A percentile compares a stretch with the other conserved stretches of the same genome.
Evolutionary conservation across 2,329 filamentous ascomycete genomes (phyloP).

Genomic region (Trichoderma atroviride): DNA sequence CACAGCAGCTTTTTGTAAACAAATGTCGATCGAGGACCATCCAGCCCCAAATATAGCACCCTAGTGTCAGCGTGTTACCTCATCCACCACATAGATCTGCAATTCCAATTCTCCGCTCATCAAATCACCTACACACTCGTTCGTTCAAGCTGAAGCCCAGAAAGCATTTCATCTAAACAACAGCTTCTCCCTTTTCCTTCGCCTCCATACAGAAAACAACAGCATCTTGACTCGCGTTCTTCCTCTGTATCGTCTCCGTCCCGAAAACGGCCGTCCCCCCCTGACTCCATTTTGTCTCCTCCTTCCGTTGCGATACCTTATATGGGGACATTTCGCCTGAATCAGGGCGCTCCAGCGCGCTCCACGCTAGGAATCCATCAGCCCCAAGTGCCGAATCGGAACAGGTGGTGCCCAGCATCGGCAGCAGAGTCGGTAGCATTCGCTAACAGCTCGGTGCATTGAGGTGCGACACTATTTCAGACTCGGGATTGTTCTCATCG

Average conservation of each 20-base stretch:
- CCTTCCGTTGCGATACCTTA: not conserved
- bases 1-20: not conserved
- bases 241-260: not conserved
- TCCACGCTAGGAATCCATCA: constrained; percentile 15
- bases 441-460: constrained; percentile 6
- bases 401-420: constrained; percentile 1
- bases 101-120: not conserved
- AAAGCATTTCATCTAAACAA: not conserved
- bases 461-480: not conserved
- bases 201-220: not conserved
- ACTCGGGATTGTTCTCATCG: not conserved
- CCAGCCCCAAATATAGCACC: not conserved
- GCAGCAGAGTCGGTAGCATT: not conserved
- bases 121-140: not conserved
- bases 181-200: not conserved
- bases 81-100: not conserved
- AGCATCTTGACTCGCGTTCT: not conserved
- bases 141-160: not conserved
- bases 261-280: constrained; percentile 15
- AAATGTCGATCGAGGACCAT: not conserved
- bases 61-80: not conserved
- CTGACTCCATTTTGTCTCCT: not conserved
- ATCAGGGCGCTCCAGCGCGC: constrained; percentile 4
- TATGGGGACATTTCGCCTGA: not conserved
- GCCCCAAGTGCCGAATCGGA: constrained; percentile 15